Evolutionary conservation across 225 moss, liverwort and hornwort genomes (phyloP).

Genomic region (Thuidium tamariscinum): DNA sequence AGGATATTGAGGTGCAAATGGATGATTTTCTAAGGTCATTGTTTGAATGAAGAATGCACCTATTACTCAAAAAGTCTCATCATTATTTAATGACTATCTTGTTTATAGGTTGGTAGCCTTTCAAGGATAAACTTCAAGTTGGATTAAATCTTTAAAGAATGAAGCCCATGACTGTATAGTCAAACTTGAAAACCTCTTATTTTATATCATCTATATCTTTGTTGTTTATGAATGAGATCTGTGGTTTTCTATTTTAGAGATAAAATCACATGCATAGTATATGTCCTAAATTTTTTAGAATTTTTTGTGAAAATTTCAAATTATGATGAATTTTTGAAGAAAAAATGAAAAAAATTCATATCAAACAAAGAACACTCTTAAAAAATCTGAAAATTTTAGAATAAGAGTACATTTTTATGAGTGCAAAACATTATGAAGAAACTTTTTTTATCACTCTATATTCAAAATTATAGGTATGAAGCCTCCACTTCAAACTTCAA

Average conservation of each 20-base stretch:
- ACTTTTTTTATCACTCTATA: accelerated
- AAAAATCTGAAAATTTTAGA: neutral
- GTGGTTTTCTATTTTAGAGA: neutral
- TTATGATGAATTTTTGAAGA: neutral
- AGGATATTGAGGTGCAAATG: accelerated
- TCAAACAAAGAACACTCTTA: accelerated
- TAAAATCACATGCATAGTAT: too few species aligned
- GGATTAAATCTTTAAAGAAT: accelerated
- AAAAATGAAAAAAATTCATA: neutral
- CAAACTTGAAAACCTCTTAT: neutral
- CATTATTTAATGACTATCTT: neutral
- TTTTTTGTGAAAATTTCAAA: neutral
- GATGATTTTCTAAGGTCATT: too few species aligned
- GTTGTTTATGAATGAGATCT: neutral
- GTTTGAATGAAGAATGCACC: neutral
- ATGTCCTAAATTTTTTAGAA: neutral
- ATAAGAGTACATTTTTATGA: too few species aligned
- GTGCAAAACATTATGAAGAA: neutral
- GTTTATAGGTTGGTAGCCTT: accelerated
- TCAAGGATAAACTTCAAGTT: neutral
- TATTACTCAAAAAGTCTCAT: neutral
- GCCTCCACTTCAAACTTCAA: neutral
- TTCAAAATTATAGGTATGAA: neutral
- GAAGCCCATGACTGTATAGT: accelerated
- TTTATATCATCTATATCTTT: neutral